Percentiles rank a stretch among this genome's conserved stretches.
These are phyloP conservation scores for Hygrophoropsis aurantiaca DNA, from an alignment of 768 basidiomycete species.

Conservation along the genomic window DNA sequence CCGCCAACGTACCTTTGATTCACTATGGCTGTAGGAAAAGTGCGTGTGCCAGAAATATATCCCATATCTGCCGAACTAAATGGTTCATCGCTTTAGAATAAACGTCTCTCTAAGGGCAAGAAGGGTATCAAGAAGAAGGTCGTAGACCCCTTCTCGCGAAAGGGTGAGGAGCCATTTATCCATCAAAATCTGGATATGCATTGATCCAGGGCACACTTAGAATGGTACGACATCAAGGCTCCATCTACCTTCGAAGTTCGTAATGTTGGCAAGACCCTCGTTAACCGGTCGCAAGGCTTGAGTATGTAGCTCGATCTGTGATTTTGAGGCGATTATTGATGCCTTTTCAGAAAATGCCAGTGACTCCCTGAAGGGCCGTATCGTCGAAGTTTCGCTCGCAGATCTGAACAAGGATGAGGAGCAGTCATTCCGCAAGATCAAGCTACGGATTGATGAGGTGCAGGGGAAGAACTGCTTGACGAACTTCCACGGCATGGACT, in stretches of 20 bases:
- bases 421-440: conserved; percentile 99
- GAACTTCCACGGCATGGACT: conserved; percentile 99
- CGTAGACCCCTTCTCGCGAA: conserved; percentile 99
- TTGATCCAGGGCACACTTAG: conserved; percentile 38
- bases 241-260: conserved; percentile 96
- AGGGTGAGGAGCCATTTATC: conserved; percentile 56
- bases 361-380: conserved; percentile 96
- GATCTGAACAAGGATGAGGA: conserved; percentile 99
- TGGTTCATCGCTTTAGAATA: conserved; percentile 63
- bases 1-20: conserved; percentile 38
- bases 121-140: conserved; percentile 99
- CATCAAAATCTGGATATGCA: conserved; percentile 2
- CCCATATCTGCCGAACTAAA: neutral
- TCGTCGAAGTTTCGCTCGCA: conserved; percentile 93
- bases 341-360: conserved; percentile 87
- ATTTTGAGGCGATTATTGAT: neutral
- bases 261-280: conserved; percentile 98
- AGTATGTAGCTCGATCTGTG: conserved; percentile 60
- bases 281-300: conserved; percentile 96
- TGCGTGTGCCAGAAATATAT: conserved; percentile 31
- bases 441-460: conserved; percentile 93
- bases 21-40: conserved; percentile 90
- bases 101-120: conserved; percentile 96
- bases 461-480: conserved; percentile 99
- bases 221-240: conserved; percentile 99